Base-by-base conservation (phyloP, 768 basidiomycete genomes). In the Nidularia pulvinata region DNA sequence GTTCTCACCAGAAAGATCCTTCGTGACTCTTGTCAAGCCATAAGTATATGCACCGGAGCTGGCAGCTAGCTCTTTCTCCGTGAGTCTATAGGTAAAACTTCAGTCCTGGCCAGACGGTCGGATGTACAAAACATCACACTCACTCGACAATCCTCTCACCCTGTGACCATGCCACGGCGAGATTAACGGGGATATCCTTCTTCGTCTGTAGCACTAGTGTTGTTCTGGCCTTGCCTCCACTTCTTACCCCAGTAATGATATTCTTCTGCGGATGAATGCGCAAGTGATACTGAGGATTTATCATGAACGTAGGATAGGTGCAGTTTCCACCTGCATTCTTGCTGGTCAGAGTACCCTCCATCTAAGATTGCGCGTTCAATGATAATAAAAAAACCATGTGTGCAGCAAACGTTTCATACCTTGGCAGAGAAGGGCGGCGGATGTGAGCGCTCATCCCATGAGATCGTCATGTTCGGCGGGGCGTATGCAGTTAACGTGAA, bases 271-370 rank as follows among this genome's bases (percentile, higher is more conserved):
- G 72, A 50, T 77, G 71, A 16, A 96, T 69, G 6, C 70, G 77
- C 11, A 98, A 73, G 52, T 80, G 78, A 68, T 92, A 98, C 63
- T 97, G 93, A 0, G 95, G 95, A 63, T 98, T 98, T 48, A 82
- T 68, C 85, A 96, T 89, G 68, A 89, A 97, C 0, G 89, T 87
- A 0, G 91, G 84, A 58, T 85, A 76, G 4, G 83, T 82, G 52
- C 85, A 82, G 62, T 95, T 95, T 1, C 96, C 96, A 0, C 96
- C 96, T 0, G 91, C 82, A 32, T 84, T 92, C 58, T 85, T 85
- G 35, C 70, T 78, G 0, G 85, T 86, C 56, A 96, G 77, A 0
- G 72, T 61, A 6, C 85, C 89, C 0, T 81, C 72, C 5, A 88
- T 62, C 91, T 93, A 39, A n/a, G 10, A 35, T n/a, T n/a, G n/a